Evolutionary conservation across 768 basidiomycete genomes (phyloP).

Genomic region (Tylopilus sp.): DNA sequence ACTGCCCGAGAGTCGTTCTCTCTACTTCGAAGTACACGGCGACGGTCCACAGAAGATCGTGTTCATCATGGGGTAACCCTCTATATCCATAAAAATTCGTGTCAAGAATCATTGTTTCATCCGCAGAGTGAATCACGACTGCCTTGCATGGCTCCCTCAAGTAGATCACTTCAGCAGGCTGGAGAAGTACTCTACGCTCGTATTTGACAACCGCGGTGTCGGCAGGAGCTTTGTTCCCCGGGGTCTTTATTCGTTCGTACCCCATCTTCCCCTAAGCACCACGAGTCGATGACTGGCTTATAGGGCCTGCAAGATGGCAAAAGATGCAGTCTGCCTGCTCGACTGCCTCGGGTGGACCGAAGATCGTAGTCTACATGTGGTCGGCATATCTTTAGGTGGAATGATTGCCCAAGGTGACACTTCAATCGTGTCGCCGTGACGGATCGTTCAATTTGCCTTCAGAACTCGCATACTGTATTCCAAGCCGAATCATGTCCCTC

Average conservation of each 20-base stretch:
- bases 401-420: constrained; percentile 82
- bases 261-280: background rate
- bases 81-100: background rate
- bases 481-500: constrained; percentile 63
- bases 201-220: constrained; percentile 84
- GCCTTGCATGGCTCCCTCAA: constrained; percentile 62
- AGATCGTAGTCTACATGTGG: constrained; percentile 59
- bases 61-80: constrained; percentile 68
- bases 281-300: background rate
- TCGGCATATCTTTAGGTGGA: constrained; percentile 75
- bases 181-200: constrained; percentile 56
- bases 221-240: constrained; percentile 68
- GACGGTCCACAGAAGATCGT: too few species aligned
- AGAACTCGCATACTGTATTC: constrained; percentile 70
- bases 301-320: constrained; percentile 76
- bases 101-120: constrained; percentile 7
- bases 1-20: constrained; percentile 60
- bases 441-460: background rate
- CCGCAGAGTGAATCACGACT: constrained; percentile 54
- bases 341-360: constrained; percentile 71
- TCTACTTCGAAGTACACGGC: constrained; percentile 84
- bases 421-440: background rate
- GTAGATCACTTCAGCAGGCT: constrained; percentile 58
- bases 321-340: constrained; percentile 63
- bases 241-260: constrained; percentile 72